Percentiles rank a stretch among this genome's conserved stretches.
Conservation (phyloP, 805 yeast genomes). For the Kluyveromyces siamensis region DNA sequence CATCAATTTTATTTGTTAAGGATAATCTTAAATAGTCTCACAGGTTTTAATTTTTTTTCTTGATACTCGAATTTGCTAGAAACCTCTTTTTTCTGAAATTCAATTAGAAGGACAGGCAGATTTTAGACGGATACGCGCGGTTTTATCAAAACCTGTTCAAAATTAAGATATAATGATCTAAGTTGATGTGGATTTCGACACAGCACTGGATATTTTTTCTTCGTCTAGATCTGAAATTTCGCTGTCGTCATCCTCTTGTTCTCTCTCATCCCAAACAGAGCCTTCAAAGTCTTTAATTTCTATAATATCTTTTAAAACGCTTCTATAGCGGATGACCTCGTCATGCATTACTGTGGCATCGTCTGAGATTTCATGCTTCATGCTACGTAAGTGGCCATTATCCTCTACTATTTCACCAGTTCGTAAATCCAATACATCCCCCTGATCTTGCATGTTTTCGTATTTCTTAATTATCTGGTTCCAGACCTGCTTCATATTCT, state of each 20-base stretch:
- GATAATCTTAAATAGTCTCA: neutral
- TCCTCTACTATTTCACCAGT: conserved; percentile 59
- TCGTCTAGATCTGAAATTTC: conserved; percentile 6
- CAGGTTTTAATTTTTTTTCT: neutral
- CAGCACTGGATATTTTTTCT: neutral
- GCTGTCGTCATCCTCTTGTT: conserved; percentile 5
- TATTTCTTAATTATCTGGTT: conserved; percentile 44
- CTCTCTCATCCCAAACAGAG: conserved; percentile 5
- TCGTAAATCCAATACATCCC: conserved; percentile 54
- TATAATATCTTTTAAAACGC: conserved; percentile 16
- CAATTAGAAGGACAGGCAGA: neutral
- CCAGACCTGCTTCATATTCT: conserved; percentile 37
- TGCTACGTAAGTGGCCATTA: conserved; percentile 56
- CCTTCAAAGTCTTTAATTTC: conserved; percentile 8
- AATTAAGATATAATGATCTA: too few relatives aligned
- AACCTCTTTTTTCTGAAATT: neutral
- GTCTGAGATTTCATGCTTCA: conserved; percentile 15
- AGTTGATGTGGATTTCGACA: neutral
- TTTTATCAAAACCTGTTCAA: too few relatives aligned
- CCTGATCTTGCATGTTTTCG: conserved; percentile 42
- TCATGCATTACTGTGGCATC: conserved; percentile 7
- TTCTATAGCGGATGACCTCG: conserved; percentile 12
- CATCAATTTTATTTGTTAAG: neutral
- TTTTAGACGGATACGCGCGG: too few relatives aligned
- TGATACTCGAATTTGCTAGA: conserved; percentile 1